Percentiles rank a stretch among this genome's conserved stretches.
Conservation (phyloP, 2,329 filamentous ascomycete genomes). For the Botrytis squamosa region DNA sequence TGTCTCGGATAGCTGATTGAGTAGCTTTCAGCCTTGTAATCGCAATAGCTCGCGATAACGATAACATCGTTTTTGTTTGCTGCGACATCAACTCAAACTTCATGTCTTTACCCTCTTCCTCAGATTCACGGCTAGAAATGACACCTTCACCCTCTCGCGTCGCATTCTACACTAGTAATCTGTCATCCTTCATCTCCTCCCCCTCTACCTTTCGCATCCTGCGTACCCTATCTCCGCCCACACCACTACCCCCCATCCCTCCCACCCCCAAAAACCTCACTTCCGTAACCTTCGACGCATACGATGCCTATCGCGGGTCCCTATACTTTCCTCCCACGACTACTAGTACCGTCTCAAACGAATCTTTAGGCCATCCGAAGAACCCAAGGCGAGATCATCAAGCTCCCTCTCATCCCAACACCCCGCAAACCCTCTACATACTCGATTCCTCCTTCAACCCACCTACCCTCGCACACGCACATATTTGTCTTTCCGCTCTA, state of each 20-base stretch:
- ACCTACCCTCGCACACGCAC: conserved; percentile 59
- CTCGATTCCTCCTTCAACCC: conserved; percentile 70
- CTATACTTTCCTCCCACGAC: not conserved
- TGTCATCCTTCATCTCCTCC: conserved; percentile 34
- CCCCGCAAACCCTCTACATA: conserved; percentile 49
- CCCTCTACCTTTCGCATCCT: conserved; percentile 34
- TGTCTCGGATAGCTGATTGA: not conserved
- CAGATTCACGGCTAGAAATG: not conserved
- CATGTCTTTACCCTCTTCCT: not conserved
- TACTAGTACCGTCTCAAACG: not conserved
- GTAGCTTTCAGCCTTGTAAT: not conserved
- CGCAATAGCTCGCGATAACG: not conserved
- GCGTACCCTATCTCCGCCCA: conserved; percentile 25
- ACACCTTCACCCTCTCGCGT: not conserved
- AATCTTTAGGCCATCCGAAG: not conserved
- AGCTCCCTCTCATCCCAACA: conserved; percentile 23
- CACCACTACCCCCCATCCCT: conserved; percentile 40
- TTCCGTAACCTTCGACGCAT: not conserved
- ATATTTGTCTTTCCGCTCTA: conserved; percentile 53
- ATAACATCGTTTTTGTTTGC: not conserved
- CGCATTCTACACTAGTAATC: conserved; percentile 26
- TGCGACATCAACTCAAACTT: not conserved
- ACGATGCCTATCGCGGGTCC: not conserved
- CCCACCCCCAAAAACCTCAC: conserved; percentile 38
- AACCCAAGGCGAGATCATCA: not conserved